Conservation (phyloP, 257 asterid species). For the Ligustrum vulgare region DNA sequence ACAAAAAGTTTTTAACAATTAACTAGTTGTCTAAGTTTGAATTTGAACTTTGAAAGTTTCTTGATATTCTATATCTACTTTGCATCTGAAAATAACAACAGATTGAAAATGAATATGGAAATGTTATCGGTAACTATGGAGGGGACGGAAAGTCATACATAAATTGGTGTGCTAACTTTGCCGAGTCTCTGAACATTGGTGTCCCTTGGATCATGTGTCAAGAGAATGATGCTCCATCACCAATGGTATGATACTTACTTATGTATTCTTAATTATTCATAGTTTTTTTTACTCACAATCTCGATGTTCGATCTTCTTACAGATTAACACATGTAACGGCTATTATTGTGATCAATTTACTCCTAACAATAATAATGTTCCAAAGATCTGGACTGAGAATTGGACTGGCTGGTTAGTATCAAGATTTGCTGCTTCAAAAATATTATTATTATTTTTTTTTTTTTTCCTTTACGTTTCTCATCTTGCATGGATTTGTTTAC, state of each 20-base stretch:
- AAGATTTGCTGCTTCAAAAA: not conserved
- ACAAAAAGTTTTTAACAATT: too few relatives aligned
- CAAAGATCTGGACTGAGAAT: slow-evolving; percentile 51
- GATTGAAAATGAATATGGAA: slow-evolving; percentile 55
- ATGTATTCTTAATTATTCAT: not conserved
- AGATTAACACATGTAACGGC: slow-evolving; percentile 48
- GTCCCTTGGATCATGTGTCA: slow-evolving; percentile 64
- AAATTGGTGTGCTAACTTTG: slow-evolving; percentile 39
- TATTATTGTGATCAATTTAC: slow-evolving; percentile 35
- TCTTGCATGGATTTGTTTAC: not conserved
- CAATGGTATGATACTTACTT: slow-evolving; percentile 31
- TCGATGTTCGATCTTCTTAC: not conserved
- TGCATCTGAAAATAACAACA: not conserved
- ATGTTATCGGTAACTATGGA: slow-evolving; percentile 29
- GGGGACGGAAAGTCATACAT: slow-evolving; percentile 28
- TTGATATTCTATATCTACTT: not conserved
- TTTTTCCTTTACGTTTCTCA: not conserved
- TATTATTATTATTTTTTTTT: too few relatives aligned
- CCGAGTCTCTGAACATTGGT: slow-evolving; percentile 33
- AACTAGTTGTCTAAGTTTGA: too few relatives aligned
- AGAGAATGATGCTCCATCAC: slow-evolving; percentile 35
- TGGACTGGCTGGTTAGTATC: slow-evolving; percentile 46
- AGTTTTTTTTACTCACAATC: not conserved
- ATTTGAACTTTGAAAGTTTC: not conserved
- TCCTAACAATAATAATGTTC: slow-evolving; percentile 21